Evolutionary conservation across 208 protist species (phyloP).

Genomic region (Novymonas esmeraldas): DNA sequence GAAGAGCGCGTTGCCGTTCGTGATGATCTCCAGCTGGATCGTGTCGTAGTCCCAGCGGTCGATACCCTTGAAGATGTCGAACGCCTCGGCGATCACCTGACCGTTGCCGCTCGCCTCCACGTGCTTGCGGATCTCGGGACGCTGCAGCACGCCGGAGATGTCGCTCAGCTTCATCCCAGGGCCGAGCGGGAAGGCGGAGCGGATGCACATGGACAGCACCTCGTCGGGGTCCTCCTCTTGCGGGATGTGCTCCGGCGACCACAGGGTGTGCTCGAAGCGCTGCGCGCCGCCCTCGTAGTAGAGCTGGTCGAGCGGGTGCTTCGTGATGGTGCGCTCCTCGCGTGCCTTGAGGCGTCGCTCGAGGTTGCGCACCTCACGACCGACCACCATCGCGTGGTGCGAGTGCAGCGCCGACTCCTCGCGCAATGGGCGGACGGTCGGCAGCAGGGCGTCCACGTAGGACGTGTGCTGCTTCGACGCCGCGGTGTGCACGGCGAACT

Average conservation of each 20-base stretch:
- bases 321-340: conserved; percentile 32
- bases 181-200: conserved; percentile 65
- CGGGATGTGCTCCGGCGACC: conserved; percentile 69
- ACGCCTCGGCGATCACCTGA: conserved; percentile 64
- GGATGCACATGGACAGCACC: conserved; percentile 66
- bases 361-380: conserved; percentile 60
- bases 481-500: conserved; percentile 38
- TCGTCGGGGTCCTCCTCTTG: conserved; percentile 72
- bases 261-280: conserved; percentile 77
- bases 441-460: conserved; percentile 50
- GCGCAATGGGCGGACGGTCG: conserved; percentile 64
- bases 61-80: conserved; percentile 85
- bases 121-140: conserved; percentile 51
- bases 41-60: conserved; percentile 90
- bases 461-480: conserved; percentile 31
- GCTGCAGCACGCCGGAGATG: conserved; percentile 62
- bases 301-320: conserved; percentile 80
- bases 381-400: conserved; percentile 54
- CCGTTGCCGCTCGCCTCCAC: conserved; percentile 54
- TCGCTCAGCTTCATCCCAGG: conserved; percentile 39
- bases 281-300: conserved; percentile 89
- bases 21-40: conserved; percentile 88
- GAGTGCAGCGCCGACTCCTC: conserved; percentile 64
- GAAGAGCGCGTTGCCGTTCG: conserved; percentile 89
- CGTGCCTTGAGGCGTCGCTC: conserved; percentile 60